Evolutionary conservation across 306 rosid genomes (phyloP).

Genomic region (Cicer pinnatifidum): DNA sequence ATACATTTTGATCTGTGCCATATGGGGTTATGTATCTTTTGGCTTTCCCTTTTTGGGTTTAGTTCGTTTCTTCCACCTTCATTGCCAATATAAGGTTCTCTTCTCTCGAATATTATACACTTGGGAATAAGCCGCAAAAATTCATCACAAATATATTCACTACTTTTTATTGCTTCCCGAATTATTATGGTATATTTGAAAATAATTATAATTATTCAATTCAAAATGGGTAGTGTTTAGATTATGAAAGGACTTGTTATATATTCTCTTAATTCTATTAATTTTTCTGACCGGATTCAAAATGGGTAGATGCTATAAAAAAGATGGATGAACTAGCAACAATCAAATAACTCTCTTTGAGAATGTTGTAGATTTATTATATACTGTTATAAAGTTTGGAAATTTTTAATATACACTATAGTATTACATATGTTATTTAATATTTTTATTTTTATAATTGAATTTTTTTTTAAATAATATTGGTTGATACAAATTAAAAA

Average conservation of each 20-base stretch:
- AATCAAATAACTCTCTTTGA: no score
- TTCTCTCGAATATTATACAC: slow-evolving; percentile 24
- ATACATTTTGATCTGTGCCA: slow-evolving; percentile 15
- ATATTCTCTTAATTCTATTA: background rate
- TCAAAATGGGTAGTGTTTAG: no score
- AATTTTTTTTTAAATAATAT: no score
- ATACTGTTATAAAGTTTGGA: no score
- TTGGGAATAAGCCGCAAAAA: background rate
- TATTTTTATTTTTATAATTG: no score
- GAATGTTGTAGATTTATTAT: no score
- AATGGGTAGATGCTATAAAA: no score
- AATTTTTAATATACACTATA: no score
- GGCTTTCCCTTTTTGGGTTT: slow-evolving; percentile 54
- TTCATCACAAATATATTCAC: slow-evolving; percentile 33
- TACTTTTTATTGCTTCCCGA: slow-evolving; percentile 8
- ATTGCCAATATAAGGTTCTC: slow-evolving; percentile 45
- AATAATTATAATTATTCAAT: background rate
- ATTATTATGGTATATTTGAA: slow-evolving; percentile 43
- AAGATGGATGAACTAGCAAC: no score
- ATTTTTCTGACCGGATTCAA: no score
- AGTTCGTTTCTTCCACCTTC: slow-evolving; percentile 35
- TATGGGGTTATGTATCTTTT: background rate
- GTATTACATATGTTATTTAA: no score
- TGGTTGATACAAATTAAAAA: no score
- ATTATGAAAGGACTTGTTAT: background rate